Conservation (phyloP, 495 filamentous ascomycete genomes). For the Amniculicola lignicola region DNA sequence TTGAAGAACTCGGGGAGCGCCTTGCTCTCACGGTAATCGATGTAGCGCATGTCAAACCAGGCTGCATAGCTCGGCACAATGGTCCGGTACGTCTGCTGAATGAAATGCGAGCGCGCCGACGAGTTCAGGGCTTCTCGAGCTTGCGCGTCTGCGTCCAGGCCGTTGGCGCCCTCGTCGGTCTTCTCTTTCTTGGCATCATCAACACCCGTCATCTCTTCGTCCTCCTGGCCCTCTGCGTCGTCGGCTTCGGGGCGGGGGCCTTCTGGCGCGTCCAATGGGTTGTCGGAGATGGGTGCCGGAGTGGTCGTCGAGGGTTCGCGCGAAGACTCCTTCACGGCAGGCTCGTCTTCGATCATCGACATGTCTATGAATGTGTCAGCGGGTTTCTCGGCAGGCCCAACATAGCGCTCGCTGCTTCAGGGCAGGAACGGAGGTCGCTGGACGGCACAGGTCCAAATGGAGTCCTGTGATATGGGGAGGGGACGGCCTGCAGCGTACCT, state of each 20-base stretch:
- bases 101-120: constrained; percentile 82
- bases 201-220: constrained; percentile 83
- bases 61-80: constrained; percentile 93
- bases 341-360: constrained; percentile 50
- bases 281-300: constrained; percentile 63
- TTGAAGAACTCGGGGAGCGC: constrained; percentile 97
- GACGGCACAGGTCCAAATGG: too few relatives aligned
- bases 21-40: constrained; percentile 85
- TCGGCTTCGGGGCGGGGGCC: constrained; percentile 67
- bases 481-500: constrained; percentile 19
- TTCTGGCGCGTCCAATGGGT: constrained; percentile 79
- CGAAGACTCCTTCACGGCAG: constrained; percentile 38
- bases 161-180: constrained; percentile 37
- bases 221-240: constrained; percentile 59
- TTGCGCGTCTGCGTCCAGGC: constrained; percentile 28
- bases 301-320: constrained; percentile 51
- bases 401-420: too few relatives aligned
- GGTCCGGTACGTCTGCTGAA: constrained; percentile 88
- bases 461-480: constrained; percentile 1
- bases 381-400: too few relatives aligned
- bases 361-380: too few relatives aligned
- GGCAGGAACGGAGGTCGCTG: too few relatives aligned
- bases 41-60: constrained; percentile 96
- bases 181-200: constrained; percentile 57
- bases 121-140: constrained; percentile 76